Evolutionary conservation across 495 filamentous ascomycete species (phyloP), one percentile per base, ranked within the genome.

Genomic region (Daldinia concentrica): DNA sequence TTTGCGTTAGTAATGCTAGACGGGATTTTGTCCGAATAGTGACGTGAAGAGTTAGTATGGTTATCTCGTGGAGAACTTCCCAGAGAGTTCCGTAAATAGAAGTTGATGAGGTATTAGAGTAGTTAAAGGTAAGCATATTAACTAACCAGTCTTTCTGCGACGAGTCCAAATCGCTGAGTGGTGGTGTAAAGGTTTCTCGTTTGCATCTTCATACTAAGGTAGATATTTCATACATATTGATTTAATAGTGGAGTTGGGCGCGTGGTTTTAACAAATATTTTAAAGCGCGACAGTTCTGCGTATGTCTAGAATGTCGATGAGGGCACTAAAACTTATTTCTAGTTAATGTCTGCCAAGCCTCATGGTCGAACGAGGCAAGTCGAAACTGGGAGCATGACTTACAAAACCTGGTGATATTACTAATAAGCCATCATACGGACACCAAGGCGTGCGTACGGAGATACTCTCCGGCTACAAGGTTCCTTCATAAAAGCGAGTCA

Each of bases 401-500:
- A 6, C 6, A 17, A 11, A 11, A 14, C 1, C 15, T 11, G 1
- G 14, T 11, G 41, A 45, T 45, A 22, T 8, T 45, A 17, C 6
- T 22, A 45, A n/a, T 22, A n/a, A 45, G 41, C 1, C 37, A 41
- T 17, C 15, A 6, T 41, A 17, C 17, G n/a, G 15, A 5, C 0
- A 7, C 5, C 17, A 17, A 41, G 37, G 4, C 4, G 3, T 41
- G 17, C 15, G 4, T 41, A 41, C 5, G 37, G 37, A 17, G 15
- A 17, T 17, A 6, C 12, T 41, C n/a, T 45, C 48, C 24, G 24
- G 14, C 22, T 14, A 22, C 17, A 29, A 27, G 27, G 6, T 14
- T 24, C 48, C 15, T 55, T n/a, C 1, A 22, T 19, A 12, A 29
- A 39, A 39, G 32, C 60, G 60, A 63, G 60, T 63, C 60, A 63